Evolutionary conservation across 176 grass and related monocot genomes (phyloP).

Genomic region (Triticum turgidum): DNA sequence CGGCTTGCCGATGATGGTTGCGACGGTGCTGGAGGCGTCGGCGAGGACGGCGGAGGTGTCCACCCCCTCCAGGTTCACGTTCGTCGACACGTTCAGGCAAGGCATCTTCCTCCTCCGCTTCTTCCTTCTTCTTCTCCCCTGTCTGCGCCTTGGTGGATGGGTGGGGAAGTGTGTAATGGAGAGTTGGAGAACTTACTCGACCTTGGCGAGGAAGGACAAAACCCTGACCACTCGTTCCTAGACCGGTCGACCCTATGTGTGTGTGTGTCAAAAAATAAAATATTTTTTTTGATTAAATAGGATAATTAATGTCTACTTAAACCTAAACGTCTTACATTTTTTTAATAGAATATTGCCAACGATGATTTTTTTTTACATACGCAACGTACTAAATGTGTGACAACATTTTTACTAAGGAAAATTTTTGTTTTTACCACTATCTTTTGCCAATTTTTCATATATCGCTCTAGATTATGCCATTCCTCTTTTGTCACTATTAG

Average conservation of each 20-base stretch:
- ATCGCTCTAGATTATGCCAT: too few relatives aligned
- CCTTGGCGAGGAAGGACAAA: neutral
- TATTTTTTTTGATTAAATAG: too few relatives aligned
- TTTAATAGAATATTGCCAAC: too few relatives aligned
- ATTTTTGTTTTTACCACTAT: too few relatives aligned
- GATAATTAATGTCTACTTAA: too few relatives aligned
- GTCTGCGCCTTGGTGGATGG: neutral
- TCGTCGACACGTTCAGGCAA: slow-evolving; percentile 84
- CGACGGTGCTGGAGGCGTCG: slow-evolving; percentile 59
- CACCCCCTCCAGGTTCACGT: slow-evolving; percentile 72
- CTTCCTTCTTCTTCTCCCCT: neutral
- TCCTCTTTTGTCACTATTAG: too few relatives aligned
- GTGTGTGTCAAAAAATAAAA: too few relatives aligned
- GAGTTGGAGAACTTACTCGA: neutral
- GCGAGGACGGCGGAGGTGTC: slow-evolving; percentile 80
- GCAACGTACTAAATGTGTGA: too few relatives aligned
- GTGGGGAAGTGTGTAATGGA: neutral
- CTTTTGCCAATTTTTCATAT: too few relatives aligned
- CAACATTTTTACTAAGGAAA: too few relatives aligned
- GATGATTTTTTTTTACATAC: too few relatives aligned
- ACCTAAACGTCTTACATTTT: too few relatives aligned
- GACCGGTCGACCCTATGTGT: neutral
- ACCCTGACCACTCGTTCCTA: neutral
- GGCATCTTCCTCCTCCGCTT: slow-evolving; percentile 53
- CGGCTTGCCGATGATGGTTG: slow-evolving; percentile 80